Evolutionary conservation across 2,329 filamentous ascomycete species (phyloP), one percentile per base, ranked within the genome.

Genomic region (Exophiala sideris): DNA sequence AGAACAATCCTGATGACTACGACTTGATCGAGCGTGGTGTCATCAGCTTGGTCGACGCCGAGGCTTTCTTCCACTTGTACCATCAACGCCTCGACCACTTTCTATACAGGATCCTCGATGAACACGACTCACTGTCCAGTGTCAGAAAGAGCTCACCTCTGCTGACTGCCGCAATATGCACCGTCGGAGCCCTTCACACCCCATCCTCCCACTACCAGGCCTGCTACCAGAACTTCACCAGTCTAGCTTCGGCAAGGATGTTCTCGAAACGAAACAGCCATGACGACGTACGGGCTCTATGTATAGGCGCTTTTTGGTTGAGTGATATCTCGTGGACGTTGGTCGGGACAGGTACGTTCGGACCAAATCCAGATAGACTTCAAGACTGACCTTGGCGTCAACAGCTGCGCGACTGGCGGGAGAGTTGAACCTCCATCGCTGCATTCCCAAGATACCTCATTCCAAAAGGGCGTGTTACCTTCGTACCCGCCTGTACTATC

Each of bases 321-420:
- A 79, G 79, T 10, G 82, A 85, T 54, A 71, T 83, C 18, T 83
- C 79, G 2, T 84, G 82, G 79, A 83, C 80, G 54, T 70, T 85
- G 0, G 81, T 79, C 0, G 81, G 81, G 1, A 67, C 50, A 59
- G 57, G 57, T 40, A 54, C 40, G 57, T 52, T 18, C 5, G 5
- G 35, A 38, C 4, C 10, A 7, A 38, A 38, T 21, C 16, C 3
- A 16, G 16, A 18, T 6, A 11, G 3, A 9, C 42, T 21, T 6
- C 1, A 21, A 35, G 45, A 35, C 34, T 47, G 29, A 34, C 7
- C 29, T 24, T 16, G 11, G 29, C 29, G n/a, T 14, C 29, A 45
- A 73, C 79, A 62, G 80, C 80, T 0, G 78, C 82, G 1, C 74
- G 79, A 18, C 79, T 82, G 46, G 79, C 80, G 7, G 81, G 79